Percentiles rank a stretch among this genome's conserved stretches.
Evolutionary conservation across 495 filamentous ascomycete species (phyloP).

Genomic region (Podospora australis): DNA sequence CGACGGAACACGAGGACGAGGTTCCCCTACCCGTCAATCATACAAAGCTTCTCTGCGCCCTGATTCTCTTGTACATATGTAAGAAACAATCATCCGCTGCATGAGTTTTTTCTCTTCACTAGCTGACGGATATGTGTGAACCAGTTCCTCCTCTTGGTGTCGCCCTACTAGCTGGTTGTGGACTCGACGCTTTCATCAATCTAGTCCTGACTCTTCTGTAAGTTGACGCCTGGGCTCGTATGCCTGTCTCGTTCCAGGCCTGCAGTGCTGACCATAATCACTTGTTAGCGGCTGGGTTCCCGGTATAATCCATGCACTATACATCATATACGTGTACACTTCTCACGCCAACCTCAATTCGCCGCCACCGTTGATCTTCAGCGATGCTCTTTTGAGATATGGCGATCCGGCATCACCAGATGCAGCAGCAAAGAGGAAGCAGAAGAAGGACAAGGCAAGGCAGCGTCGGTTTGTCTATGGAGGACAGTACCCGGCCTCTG

Average conservation of each 20-base stretch:
- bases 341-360: too few species aligned
- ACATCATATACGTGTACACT: constrained; percentile 74
- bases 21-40: too few species aligned
- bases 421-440: not conserved
- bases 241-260: not conserved
- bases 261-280: not conserved
- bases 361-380: not conserved
- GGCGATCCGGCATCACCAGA: too few species aligned
- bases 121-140: too few species aligned
- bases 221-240: not conserved
- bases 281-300: too few species aligned
- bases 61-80: too few species aligned
- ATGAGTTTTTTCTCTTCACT: too few species aligned
- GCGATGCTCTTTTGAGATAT: too few species aligned
- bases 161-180: not conserved
- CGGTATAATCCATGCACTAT: constrained; percentile 86
- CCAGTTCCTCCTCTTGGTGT: not conserved
- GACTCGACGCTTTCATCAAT: not conserved
- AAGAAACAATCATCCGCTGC: too few species aligned
- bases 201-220: too few species aligned
- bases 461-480: not conserved
- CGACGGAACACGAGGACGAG: too few species aligned
- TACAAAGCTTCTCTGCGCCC: too few species aligned
- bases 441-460: not conserved
- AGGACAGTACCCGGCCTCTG: not conserved